Conservation (phyloP, 371 early-diverging fungal genomes). For the Mucor mucedo region DNA sequence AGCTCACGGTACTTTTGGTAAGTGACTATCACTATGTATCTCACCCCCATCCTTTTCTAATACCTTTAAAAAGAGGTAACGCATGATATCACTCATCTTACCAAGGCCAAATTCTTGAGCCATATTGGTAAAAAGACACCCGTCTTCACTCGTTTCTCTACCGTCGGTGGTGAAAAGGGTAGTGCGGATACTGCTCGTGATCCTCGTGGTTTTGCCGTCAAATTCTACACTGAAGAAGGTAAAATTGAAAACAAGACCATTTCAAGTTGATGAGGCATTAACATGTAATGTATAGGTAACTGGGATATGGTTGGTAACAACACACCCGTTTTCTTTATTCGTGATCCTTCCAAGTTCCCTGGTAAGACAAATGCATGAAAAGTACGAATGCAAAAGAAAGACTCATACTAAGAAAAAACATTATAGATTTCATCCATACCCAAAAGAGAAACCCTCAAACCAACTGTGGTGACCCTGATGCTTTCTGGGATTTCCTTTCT, state of each 20-base stretch:
- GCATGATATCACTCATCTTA: constrained; percentile 70
- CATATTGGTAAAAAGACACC: constrained; percentile 79
- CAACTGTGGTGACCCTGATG: constrained; percentile 62
- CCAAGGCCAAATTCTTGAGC: constrained; percentile 79
- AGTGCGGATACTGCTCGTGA: constrained; percentile 79
- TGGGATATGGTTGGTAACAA: constrained; percentile 82
- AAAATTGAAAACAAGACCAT: background rate
- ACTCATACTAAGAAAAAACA: no score
- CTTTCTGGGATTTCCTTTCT: constrained; percentile 73
- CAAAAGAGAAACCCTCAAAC: constrained; percentile 82
- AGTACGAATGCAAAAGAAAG: background rate
- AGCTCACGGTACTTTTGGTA: constrained; percentile 75
- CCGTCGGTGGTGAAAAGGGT: constrained; percentile 81
- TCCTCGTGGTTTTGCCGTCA: constrained; percentile 80
- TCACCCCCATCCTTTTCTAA: constrained; percentile 3
- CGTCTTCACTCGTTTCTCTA: constrained; percentile 80
- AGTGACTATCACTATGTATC: constrained; percentile 5
- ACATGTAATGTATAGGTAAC: constrained; percentile 29
- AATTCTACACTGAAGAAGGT: constrained; percentile 81
- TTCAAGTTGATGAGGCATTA: background rate
- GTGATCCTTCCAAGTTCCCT: constrained; percentile 82
- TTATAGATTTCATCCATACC: constrained; percentile 77
- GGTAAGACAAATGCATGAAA: constrained; percentile 11
- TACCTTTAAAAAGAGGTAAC: constrained; percentile 62
- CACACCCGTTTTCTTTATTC: constrained; percentile 72